Conservation (phyloP, 805 yeast species). For the Metschnikowia similis region DNA sequence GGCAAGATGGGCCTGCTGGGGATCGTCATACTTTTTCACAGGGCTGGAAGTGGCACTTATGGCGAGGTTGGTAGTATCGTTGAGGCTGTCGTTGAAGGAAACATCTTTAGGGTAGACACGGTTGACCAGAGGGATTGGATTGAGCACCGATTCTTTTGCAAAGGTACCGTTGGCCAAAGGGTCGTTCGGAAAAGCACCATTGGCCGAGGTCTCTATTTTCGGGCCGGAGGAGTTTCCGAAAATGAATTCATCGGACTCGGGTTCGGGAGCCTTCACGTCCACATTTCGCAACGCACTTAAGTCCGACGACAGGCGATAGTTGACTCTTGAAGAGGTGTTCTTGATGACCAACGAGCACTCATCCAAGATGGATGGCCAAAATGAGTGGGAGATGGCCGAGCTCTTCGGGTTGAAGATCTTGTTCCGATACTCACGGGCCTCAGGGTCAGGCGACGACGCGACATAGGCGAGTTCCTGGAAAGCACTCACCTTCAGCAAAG, state of each 20-base stretch:
- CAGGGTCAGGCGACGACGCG: conserved; percentile 41
- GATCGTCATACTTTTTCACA: conserved; percentile 4
- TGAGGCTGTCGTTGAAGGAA: neutral
- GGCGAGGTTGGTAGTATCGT: conserved; percentile 11
- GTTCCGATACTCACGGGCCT: conserved; percentile 42
- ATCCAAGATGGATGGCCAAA: conserved; percentile 56
- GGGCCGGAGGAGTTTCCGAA: conserved; percentile 34
- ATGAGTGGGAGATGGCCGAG: neutral
- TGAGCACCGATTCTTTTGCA: neutral
- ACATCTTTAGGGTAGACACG: too few relatives aligned
- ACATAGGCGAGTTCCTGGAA: conserved; percentile 72
- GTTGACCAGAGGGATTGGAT: too few relatives aligned
- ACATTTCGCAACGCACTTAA: conserved; percentile 23
- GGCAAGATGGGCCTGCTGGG: neutral
- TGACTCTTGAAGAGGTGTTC: conserved; percentile 42
- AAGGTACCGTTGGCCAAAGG: neutral
- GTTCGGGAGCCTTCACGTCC: conserved; percentile 6
- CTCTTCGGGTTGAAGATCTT: conserved; percentile 49
- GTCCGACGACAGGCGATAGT: conserved; percentile 29
- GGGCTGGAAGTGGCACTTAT: conserved; percentile 14
- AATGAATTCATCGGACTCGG: conserved; percentile 16
- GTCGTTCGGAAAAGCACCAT: neutral
- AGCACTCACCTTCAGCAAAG: conserved; percentile 52
- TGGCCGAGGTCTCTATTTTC: neutral
- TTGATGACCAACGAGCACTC: conserved; percentile 57